Base-by-base conservation (phyloP, 2,329 filamentous ascomycete genomes). In the Sporothrix pallida region DNA sequence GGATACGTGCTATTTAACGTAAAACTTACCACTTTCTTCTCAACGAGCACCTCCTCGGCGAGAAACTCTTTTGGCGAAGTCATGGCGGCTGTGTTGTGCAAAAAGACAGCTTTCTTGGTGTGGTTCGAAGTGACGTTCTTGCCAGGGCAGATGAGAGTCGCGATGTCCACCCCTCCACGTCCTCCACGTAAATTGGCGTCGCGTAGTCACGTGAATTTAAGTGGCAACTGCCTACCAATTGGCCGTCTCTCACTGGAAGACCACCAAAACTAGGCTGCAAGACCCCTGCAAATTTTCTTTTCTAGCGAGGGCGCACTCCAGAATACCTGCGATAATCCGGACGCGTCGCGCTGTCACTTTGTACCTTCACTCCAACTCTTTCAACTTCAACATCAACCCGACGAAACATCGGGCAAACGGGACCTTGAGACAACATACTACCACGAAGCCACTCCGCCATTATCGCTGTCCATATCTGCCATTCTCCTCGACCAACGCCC, bases 1-100 rank as follows among this genome's bases (percentile, higher is more conserved):
- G 52, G 12, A 37, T 26, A 37, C 31, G 31, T 37, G 31, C 31
- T 7, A 37, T 37, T 2, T 26, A 5, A 3, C 13, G 37, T 8
- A 1, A 12, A 7, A 26, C 88, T 79, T 82, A 95, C 93, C 76
- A 91, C 87, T 76, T 89, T 89, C 77, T 91, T 89, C 79, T 97
- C 93, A 74, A 90, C 91, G 76, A 97, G 86, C 73, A 97, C 87
- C 79, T 91, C 89, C 77, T 91, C 89, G 4, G 92, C 92, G 7
- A 97, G 87, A 78, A 90, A 95, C 73, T 90, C 90, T 77, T 86
- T 90, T 79, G 93, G 91, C 76, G 91, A 88, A 1, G 87, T 85
- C 88, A 90, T 89, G n/a, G 56, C 26, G 37, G 31, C 50, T 20
- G 17, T 26, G 6, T 3, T 44, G 50, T 10, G 56, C n/a, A 20